Evolutionary conservation across 192 early-diverging fungal species (phyloP).

Genomic region (Glomus cerebriforme): DNA sequence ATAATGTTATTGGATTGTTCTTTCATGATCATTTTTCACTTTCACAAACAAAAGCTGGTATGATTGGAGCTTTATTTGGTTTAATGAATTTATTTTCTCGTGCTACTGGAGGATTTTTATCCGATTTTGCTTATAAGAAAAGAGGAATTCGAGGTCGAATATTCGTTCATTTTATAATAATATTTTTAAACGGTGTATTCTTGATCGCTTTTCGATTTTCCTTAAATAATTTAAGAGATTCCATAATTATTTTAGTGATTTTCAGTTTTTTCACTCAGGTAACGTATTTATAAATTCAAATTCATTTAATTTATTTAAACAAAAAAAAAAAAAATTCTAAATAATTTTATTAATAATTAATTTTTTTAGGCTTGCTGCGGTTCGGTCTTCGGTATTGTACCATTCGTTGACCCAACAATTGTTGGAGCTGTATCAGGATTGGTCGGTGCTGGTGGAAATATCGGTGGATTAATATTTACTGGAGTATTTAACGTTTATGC

Average conservation of each 20-base stretch:
- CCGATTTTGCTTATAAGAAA: conserved; percentile 45
- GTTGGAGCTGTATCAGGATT: conserved; percentile 59
- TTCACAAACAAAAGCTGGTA: conserved; percentile 47
- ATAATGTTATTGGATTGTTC: conserved; percentile 56
- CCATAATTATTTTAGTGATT: conserved; percentile 46
- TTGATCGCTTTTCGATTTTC: conserved; percentile 53
- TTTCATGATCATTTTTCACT: conserved; percentile 48
- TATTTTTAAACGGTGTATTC: conserved; percentile 48
- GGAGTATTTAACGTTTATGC: conserved; percentile 50
- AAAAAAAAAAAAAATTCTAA: no score
- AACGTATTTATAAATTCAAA: conserved; percentile 13
- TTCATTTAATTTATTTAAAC: not conserved
- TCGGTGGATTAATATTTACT: conserved; percentile 64
- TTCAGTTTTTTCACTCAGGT: conserved; percentile 56
- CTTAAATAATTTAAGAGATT: conserved; percentile 30
- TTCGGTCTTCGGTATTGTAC: conserved; percentile 64
- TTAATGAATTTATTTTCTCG: conserved; percentile 70
- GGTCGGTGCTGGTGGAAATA: conserved; percentile 65
- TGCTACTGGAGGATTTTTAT: conserved; percentile 56
- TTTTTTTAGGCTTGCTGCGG: conserved; percentile 50
- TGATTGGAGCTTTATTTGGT: conserved; percentile 65
- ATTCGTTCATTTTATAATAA: conserved; percentile 45
- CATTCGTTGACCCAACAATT: conserved; percentile 49
- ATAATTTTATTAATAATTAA: not conserved
- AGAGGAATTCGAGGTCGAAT: conserved; percentile 50